A percentile compares a stretch with the other conserved stretches of the same genome.
These are phyloP conservation scores for Nakataea oryzae DNA, from an alignment of 2,329 filamentous ascomycete species.

Conservation along the genomic window DNA sequence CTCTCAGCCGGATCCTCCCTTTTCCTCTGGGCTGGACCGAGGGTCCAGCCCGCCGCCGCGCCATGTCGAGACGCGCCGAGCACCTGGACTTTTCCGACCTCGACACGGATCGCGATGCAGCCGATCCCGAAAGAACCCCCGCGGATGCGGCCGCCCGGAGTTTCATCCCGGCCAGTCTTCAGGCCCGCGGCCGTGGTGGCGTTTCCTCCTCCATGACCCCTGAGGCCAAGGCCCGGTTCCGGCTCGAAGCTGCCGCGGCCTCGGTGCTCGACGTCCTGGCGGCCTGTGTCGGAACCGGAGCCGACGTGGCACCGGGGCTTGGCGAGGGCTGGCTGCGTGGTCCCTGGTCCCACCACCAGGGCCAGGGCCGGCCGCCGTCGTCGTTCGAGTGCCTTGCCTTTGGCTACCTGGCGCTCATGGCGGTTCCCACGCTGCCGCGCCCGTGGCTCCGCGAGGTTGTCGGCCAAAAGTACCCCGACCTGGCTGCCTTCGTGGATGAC, in stretches of 20 bases:
- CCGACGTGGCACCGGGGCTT: neutral
- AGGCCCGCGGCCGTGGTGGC: slow-evolving; percentile 26
- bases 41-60: slow-evolving; percentile 60
- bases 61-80: slow-evolving; percentile 59
- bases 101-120: slow-evolving; percentile 38
- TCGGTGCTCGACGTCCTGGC: slow-evolving; percentile 62
- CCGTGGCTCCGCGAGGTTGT: slow-evolving; percentile 20
- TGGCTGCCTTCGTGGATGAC: slow-evolving; percentile 9
- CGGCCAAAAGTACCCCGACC: slow-evolving; percentile 5
- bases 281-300: neutral
- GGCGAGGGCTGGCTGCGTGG: neutral
- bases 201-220: slow-evolving; percentile 55
- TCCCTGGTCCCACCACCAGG: slow-evolving; percentile 14
- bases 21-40: slow-evolving; percentile 86
- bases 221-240: slow-evolving; percentile 63
- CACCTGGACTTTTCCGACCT: slow-evolving; percentile 59
- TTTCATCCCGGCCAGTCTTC: slow-evolving; percentile 34
- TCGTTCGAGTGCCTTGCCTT: slow-evolving; percentile 71
- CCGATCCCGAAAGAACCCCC: neutral
- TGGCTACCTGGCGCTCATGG: slow-evolving; percentile 69
- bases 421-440: slow-evolving; percentile 25
- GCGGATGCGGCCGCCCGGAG: slow-evolving; percentile 9
- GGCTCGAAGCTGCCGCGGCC: slow-evolving; percentile 57
- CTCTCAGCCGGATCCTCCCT: slow-evolving; percentile 68
- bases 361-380: slow-evolving; percentile 27